phyloP scores from a whole-genome alignment of 148 eudicot genomes.

The Chenopodium album region DNA sequence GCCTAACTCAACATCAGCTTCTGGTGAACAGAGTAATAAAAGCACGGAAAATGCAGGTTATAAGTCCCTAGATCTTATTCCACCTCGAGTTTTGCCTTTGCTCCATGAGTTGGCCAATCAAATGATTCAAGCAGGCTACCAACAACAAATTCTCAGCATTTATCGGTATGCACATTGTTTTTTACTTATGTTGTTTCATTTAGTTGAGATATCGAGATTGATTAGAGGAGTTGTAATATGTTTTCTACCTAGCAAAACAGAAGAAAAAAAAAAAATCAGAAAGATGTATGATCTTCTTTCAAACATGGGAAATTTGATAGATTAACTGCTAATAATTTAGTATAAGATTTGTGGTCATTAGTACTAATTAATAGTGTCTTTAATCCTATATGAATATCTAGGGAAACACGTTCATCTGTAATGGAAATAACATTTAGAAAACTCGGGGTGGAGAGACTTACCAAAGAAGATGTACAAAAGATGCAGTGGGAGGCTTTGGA shows the following conservation, averaged over 20 bases:
- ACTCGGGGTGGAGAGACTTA: conserved; percentile 87
- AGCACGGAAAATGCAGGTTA: conserved; percentile 44
- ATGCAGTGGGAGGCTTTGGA: conserved; percentile 97
- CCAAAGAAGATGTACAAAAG: conserved; percentile 89
- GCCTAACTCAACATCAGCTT: conserved; percentile 51
- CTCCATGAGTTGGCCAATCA: conserved; percentile 66
- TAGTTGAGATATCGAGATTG: not conserved
- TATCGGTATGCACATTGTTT: conserved; percentile 48
- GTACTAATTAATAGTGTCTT: not conserved
- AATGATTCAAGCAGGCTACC: conserved; percentile 79
- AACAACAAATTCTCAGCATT: conserved; percentile 62
- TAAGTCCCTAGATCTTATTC: conserved; percentile 52
- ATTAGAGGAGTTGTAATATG: not conserved
- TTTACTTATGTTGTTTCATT: not conserved
- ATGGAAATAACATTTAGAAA: conserved; percentile 72
- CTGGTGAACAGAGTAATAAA: conserved; percentile 40
- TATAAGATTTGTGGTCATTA: not conserved
- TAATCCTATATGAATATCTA: conserved; percentile 25
- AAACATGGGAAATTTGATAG: not conserved
- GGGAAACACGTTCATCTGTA: conserved; percentile 70
- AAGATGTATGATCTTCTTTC: not conserved
- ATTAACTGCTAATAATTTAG: too few species aligned
- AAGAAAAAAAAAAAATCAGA: too few species aligned
- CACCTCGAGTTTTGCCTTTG: conserved; percentile 70
- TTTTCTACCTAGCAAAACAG: not conserved